These are phyloP conservation scores for Candida gorgasii DNA, from an alignment of 805 yeast species.

Conservation along the genomic window DNA sequence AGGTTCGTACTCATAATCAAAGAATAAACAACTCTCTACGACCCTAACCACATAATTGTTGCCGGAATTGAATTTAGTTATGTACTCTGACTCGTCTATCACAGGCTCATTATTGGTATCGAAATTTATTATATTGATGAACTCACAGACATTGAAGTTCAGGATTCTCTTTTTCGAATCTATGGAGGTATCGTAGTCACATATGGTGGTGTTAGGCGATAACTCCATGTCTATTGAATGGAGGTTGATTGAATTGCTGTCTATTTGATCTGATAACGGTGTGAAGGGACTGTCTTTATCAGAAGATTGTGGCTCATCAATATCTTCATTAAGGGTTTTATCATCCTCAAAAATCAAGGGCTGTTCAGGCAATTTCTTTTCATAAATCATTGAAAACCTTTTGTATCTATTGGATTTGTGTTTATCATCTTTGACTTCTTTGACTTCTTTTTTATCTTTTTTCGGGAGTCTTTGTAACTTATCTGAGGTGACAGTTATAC, in stretches of 20 bases:
- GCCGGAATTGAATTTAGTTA: slow-evolving; percentile 8
- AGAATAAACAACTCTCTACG: slow-evolving; percentile 8
- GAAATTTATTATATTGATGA: slow-evolving; percentile 14
- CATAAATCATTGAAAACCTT: slow-evolving; percentile 5
- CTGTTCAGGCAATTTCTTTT: not conserved
- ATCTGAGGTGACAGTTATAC: not conserved
- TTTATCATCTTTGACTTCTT: not conserved
- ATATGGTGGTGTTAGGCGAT: slow-evolving; percentile 1
- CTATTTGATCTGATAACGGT: slow-evolving; percentile 8
- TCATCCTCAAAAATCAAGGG: slow-evolving; percentile 2
- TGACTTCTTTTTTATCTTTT: not conserved
- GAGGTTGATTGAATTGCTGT: slow-evolving; percentile 9
- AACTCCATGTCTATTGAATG: slow-evolving; percentile 12
- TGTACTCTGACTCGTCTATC: not conserved
- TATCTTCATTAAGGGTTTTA: not conserved
- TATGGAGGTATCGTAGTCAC: slow-evolving; percentile 1
- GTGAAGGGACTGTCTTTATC: slow-evolving; percentile 12
- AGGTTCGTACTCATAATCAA: slow-evolving; percentile 7
- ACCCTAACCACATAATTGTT: slow-evolving; percentile 10
- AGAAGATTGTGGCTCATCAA: not conserved
- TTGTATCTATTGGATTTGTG: slow-evolving; percentile 1
- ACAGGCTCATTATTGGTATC: slow-evolving; percentile 6
- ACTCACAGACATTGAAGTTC: slow-evolving; percentile 11
- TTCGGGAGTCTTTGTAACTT: not conserved
- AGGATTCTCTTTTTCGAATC: slow-evolving; percentile 12